Conservation (phyloP, 805 yeast species). For the Blastobotrys americana region DNA sequence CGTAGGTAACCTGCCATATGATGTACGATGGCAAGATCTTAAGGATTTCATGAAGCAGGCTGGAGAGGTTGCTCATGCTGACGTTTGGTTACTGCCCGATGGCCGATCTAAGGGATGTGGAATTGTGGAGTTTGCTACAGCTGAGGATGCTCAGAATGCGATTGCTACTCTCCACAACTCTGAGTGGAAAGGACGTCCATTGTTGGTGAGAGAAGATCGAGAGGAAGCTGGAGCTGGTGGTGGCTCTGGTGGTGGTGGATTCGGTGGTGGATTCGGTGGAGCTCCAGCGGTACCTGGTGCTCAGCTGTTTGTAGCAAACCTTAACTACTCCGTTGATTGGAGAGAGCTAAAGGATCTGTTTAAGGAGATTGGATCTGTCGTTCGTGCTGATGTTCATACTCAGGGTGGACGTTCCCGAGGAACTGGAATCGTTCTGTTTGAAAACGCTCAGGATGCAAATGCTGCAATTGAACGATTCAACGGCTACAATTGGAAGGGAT, state of each 20-base stretch:
- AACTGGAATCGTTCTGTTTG: constrained; percentile 72
- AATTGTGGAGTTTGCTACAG: constrained; percentile 70
- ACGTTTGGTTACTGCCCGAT: constrained; percentile 70
- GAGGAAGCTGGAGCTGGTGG: constrained; percentile 26
- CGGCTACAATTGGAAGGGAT: constrained; percentile 67
- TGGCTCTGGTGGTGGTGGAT: constrained; percentile 18
- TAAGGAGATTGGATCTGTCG: constrained; percentile 67
- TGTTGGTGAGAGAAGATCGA: constrained; percentile 81
- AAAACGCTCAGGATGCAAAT: constrained; percentile 57
- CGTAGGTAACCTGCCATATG: constrained; percentile 37
- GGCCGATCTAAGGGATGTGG: constrained; percentile 51
- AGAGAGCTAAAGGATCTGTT: constrained; percentile 80
- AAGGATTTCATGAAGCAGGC: constrained; percentile 36
- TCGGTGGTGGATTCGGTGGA: constrained; percentile 22
- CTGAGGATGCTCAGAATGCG: constrained; percentile 63
- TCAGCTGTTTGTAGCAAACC: constrained; percentile 66
- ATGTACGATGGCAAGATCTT: constrained; percentile 33
- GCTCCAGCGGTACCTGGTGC: constrained; percentile 33
- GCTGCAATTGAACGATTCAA: constrained; percentile 63
- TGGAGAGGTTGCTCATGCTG: constrained; percentile 72
- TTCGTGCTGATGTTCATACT: constrained; percentile 70
- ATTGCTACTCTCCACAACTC: constrained; percentile 62
- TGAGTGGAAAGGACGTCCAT: constrained; percentile 61
- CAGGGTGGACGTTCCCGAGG: constrained; percentile 75
- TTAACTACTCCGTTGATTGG: constrained; percentile 80